Evolutionary conservation across 805 yeast species (phyloP).

Genomic region (Saccharomycopsis oosterbeekiorum): DNA sequence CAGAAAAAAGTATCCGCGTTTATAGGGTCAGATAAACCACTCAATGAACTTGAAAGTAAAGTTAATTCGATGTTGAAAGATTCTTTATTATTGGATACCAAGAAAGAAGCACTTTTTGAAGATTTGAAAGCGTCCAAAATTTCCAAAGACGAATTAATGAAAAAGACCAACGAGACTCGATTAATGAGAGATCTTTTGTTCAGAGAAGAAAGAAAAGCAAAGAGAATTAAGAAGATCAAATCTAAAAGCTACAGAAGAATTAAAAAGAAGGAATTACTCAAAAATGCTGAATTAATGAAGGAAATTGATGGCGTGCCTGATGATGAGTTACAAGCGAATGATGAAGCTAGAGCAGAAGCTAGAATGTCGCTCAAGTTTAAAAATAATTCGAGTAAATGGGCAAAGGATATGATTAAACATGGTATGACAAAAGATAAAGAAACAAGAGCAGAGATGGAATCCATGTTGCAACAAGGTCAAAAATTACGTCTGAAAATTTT

Average conservation of each 20-base stretch:
- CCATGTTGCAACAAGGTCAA: slow-evolving; percentile 86
- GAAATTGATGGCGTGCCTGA: slow-evolving; percentile 41
- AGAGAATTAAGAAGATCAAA: slow-evolving; percentile 87
- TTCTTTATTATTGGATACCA: slow-evolving; percentile 62
- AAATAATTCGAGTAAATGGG: slow-evolving; percentile 75
- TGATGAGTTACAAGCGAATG: slow-evolving; percentile 49
- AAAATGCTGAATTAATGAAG: slow-evolving; percentile 58
- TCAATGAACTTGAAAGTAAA: slow-evolving; percentile 56
- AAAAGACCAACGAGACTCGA: slow-evolving; percentile 73
- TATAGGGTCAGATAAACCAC: slow-evolving; percentile 35
- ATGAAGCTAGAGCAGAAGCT: slow-evolving; percentile 73
- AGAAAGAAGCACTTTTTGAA: slow-evolving; percentile 75
- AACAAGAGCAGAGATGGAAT: slow-evolving; percentile 84
- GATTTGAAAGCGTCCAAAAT: slow-evolving; percentile 74
- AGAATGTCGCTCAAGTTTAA: slow-evolving; percentile 89
- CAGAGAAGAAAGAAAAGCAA: slow-evolving; percentile 86
- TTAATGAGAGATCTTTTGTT: slow-evolving; percentile 94
- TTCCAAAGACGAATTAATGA: slow-evolving; percentile 67
- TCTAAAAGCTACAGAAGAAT: slow-evolving; percentile 83
- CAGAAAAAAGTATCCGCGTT: slow-evolving; percentile 40
- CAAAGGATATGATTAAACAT: slow-evolving; percentile 76
- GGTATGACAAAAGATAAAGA: slow-evolving; percentile 84
- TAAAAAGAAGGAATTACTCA: slow-evolving; percentile 71
- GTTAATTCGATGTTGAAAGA: slow-evolving; percentile 50
- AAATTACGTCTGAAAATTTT: slow-evolving; percentile 59